phyloP scores from a whole-genome alignment of 1,139 yeast genomes.

The Suhomyces anneliseae region DNA sequence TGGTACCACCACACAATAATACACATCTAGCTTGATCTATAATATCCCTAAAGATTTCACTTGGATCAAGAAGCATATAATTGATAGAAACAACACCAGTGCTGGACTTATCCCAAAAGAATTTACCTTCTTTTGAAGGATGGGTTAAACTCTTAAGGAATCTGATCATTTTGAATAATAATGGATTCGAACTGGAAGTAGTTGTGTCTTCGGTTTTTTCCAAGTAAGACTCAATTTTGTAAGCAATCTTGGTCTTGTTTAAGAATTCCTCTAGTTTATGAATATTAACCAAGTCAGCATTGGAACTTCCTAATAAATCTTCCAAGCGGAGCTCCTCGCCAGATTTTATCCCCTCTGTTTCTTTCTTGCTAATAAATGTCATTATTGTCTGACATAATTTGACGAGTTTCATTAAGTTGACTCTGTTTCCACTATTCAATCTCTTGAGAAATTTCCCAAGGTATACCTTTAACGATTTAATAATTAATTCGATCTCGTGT shows the following conservation, averaged over 20 bases:
- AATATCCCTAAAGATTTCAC: constrained; percentile 64
- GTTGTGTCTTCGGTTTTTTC: constrained; percentile 27
- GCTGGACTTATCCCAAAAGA: constrained; percentile 57
- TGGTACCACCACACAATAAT: constrained; percentile 90
- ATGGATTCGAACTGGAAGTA: constrained; percentile 44
- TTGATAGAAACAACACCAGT: constrained; percentile 40
- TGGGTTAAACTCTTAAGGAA: constrained; percentile 69
- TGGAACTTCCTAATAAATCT: constrained; percentile 55
- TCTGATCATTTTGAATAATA: constrained; percentile 63
- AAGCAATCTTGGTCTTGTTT: constrained; percentile 71
- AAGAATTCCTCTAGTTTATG: constrained; percentile 67
- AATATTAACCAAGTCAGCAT: constrained; percentile 72
- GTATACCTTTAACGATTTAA: constrained; percentile 54
- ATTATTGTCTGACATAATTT: constrained; percentile 56
- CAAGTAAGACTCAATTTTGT: constrained; percentile 75
- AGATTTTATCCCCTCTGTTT: constrained; percentile 34
- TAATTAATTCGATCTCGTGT: constrained; percentile 46
- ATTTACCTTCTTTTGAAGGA: constrained; percentile 79
- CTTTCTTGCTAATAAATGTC: constrained; percentile 37
- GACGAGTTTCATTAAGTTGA: constrained; percentile 63
- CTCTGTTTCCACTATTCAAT: constrained; percentile 73
- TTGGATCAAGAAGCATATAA: constrained; percentile 81
- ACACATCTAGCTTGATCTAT: constrained; percentile 70
- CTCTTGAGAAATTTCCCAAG: constrained; percentile 57
- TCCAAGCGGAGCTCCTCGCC: constrained; percentile 55